Conservation (phyloP, 2,329 filamentous ascomycete species). For the Colletotrichum sp. region DNA sequence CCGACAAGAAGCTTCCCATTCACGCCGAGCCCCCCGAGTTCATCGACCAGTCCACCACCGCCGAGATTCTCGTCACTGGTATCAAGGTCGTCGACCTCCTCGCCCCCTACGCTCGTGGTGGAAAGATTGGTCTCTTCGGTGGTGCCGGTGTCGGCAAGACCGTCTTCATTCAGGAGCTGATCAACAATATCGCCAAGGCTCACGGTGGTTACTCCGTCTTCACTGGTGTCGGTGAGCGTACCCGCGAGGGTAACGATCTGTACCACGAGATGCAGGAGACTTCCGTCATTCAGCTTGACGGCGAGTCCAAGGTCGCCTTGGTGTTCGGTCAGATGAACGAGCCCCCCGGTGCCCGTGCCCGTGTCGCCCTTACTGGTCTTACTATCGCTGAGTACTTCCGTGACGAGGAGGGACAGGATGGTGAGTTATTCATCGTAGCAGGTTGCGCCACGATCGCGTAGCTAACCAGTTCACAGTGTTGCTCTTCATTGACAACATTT, state of each 20-base stretch:
- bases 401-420: slow-evolving; percentile 81
- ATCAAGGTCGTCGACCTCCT: slow-evolving; percentile 99
- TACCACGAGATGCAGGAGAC: slow-evolving; percentile 99
- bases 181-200: slow-evolving; percentile 99
- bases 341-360: slow-evolving; percentile 98
- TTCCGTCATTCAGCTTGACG: slow-evolving; percentile 98
- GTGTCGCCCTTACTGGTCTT: slow-evolving; percentile 95
- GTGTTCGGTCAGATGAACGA: slow-evolving; percentile 99
- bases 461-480: slow-evolving; percentile 65
- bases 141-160: slow-evolving; percentile 99
- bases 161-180: slow-evolving; percentile 99
- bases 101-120: slow-evolving; percentile 99
- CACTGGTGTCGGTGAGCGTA: slow-evolving; percentile 99
- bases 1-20: slow-evolving; percentile 84
- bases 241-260: slow-evolving; percentile 99
- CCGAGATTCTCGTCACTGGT: slow-evolving; percentile 97
- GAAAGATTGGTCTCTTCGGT: slow-evolving; percentile 99
- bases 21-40: slow-evolving; percentile 94
- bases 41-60: slow-evolving; percentile 92
- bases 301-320: slow-evolving; percentile 98
- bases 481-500: slow-evolving; percentile 99
- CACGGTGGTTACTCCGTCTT: slow-evolving; percentile 99
- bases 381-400: slow-evolving; percentile 86
- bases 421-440: slow-evolving; percentile 46
- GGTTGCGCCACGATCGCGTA: not conserved